Conservation (phyloP, 163 green algal genomes). For the Coccomyxa subellipsoidea region DNA sequence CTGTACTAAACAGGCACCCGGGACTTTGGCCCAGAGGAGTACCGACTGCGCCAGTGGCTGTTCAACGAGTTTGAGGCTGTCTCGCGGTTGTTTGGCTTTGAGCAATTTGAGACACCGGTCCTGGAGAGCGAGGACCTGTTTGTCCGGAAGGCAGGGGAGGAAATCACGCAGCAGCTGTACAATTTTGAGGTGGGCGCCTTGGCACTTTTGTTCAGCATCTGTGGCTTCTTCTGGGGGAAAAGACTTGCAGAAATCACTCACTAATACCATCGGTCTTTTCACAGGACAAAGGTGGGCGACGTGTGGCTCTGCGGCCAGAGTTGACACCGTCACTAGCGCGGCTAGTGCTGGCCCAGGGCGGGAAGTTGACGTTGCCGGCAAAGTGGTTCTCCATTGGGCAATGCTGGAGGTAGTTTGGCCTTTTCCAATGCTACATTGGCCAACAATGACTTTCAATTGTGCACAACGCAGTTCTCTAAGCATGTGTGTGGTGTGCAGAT, state of each 20-base stretch:
- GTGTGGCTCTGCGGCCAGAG: constrained; percentile 89
- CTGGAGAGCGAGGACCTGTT: constrained; percentile 97
- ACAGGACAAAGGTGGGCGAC: constrained; percentile 86
- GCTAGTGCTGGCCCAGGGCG: constrained; percentile 74
- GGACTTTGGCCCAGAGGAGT: constrained; percentile 95
- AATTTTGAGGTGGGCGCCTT: constrained; percentile 81
- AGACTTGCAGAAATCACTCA: neutral
- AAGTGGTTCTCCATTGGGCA: constrained; percentile 76
- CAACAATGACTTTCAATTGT: neutral
- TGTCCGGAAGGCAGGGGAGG: constrained; percentile 94
- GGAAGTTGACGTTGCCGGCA: constrained; percentile 63
- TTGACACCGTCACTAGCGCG: constrained; percentile 92
- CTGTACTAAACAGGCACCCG: constrained; percentile 69
- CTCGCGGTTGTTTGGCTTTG: constrained; percentile 66
- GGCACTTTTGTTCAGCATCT: neutral
- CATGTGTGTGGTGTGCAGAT: constrained; percentile 20
- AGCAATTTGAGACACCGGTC: constrained; percentile 92
- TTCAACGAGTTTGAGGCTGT: constrained; percentile 79
- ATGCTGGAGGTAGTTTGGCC: constrained; percentile 89
- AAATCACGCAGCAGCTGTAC: constrained; percentile 97
- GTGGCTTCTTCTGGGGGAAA: neutral
- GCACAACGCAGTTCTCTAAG: neutral
- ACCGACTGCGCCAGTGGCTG: constrained; percentile 91
- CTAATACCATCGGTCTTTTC: neutral
- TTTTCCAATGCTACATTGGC: too few species aligned